Conservation (phyloP, 2,329 filamentous ascomycete species). For the Eutypa lata region DNA sequence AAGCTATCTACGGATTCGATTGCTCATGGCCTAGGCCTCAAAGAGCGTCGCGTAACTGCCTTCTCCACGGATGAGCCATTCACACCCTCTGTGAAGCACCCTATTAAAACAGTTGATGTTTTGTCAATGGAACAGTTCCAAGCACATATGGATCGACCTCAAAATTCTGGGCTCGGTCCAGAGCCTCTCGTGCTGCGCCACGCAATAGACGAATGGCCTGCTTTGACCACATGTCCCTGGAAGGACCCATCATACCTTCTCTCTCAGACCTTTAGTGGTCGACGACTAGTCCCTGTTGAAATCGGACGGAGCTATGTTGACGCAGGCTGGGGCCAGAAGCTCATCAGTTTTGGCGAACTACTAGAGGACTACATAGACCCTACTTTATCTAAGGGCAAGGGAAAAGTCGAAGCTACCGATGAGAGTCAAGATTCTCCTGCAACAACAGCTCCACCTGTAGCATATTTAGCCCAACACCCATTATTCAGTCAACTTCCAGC, state of each 20-base stretch:
- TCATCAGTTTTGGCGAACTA: constrained; percentile 73
- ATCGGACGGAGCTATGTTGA: constrained; percentile 86
- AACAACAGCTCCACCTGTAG: constrained; percentile 39
- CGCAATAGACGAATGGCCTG: constrained; percentile 71
- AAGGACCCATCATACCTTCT: constrained; percentile 70
- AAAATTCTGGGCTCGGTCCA: constrained; percentile 36
- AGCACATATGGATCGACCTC: constrained; percentile 49
- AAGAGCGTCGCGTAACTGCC: background rate
- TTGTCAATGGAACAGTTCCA: constrained; percentile 61
- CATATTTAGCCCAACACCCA: constrained; percentile 90
- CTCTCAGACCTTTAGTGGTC: constrained; percentile 68
- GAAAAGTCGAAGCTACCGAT: background rate
- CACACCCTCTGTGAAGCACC: constrained; percentile 37
- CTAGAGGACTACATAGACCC: constrained; percentile 57
- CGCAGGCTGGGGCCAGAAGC: constrained; percentile 75
- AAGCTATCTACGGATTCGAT: constrained; percentile 3
- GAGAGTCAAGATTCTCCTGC: background rate
- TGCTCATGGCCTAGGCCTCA: background rate
- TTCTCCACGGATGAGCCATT: constrained; percentile 38
- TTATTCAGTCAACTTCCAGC: constrained; percentile 79
- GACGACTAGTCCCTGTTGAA: constrained; percentile 81
- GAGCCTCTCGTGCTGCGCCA: constrained; percentile 68
- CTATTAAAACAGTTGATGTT: constrained; percentile 38
- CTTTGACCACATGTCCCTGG: constrained; percentile 68
- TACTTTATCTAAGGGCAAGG: constrained; percentile 9